phyloP scores from a whole-genome alignment of 306 rosid genomes.

The Prunus mume region DNA sequence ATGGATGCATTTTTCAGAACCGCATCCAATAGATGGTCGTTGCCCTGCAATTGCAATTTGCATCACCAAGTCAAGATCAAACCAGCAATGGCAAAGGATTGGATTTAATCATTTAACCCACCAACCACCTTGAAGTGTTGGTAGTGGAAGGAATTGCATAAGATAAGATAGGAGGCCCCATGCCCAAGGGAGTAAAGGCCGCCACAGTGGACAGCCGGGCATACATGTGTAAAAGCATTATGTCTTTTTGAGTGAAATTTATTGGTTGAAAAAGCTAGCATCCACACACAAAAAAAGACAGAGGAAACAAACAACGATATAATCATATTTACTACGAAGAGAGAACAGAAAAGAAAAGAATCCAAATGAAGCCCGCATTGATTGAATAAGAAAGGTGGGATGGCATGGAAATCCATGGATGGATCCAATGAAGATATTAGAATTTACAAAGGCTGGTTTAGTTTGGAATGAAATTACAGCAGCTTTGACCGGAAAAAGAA shows the following conservation, averaged over 20 bases:
- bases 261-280: background rate
- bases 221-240: background rate
- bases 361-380: too few relatives aligned
- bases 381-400: too few relatives aligned
- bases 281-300: background rate
- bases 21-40: slow-evolving; percentile 8
- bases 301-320: too few relatives aligned
- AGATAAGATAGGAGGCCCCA: background rate
- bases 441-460: background rate
- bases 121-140: too few relatives aligned
- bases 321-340: too few relatives aligned
- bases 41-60: background rate
- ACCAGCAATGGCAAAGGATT: background rate
- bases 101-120: too few relatives aligned
- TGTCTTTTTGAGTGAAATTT: background rate
- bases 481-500: too few relatives aligned
- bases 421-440: too few relatives aligned
- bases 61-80: background rate
- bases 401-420: too few relatives aligned
- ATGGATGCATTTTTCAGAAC: slow-evolving; percentile 55
- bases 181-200: background rate
- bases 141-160: too few relatives aligned
- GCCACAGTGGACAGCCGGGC: background rate
- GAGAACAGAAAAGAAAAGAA: too few relatives aligned
- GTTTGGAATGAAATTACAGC: too few relatives aligned